phyloP scores from a whole-genome alignment of 1,284 basidiomycete species.

The Microbotryum intermedium region DNA sequence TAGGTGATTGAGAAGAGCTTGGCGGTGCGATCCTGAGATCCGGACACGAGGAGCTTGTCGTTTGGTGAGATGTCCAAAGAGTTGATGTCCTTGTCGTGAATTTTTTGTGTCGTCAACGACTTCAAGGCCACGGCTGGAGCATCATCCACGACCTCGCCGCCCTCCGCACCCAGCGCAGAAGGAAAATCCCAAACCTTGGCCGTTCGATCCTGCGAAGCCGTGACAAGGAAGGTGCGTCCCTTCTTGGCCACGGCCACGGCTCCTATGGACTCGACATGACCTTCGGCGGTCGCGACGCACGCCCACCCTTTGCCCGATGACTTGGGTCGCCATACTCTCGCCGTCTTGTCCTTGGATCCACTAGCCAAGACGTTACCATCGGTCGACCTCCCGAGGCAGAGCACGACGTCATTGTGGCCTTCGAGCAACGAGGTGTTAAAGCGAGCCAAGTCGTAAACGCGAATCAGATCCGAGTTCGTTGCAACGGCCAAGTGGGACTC shows the following conservation, averaged over 20 bases:
- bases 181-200: slow-evolving; percentile 97
- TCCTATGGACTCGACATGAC: slow-evolving; percentile 89
- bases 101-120: slow-evolving; percentile 69
- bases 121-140: slow-evolving; percentile 54
- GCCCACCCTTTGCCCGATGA: slow-evolving; percentile 46
- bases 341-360: slow-evolving; percentile 85
- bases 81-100: slow-evolving; percentile 99
- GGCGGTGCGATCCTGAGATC: slow-evolving; percentile 90
- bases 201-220: slow-evolving; percentile 91
- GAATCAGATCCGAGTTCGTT: slow-evolving; percentile 87
- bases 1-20: slow-evolving; percentile 73
- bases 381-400: slow-evolving; percentile 65
- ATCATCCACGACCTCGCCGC: slow-evolving; percentile 13
- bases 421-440: slow-evolving; percentile 73
- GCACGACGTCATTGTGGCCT: slow-evolving; percentile 85
- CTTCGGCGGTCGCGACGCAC: slow-evolving; percentile 81
- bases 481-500: slow-evolving; percentile 81
- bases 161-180: background rate
- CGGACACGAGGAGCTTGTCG: slow-evolving; percentile 78
- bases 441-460: slow-evolving; percentile 58
- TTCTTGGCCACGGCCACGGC: slow-evolving; percentile 70
- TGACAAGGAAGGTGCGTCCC: slow-evolving; percentile 64
- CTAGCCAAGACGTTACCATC: slow-evolving; percentile 69
- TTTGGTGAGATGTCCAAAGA: slow-evolving; percentile 88
- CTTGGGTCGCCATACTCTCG: slow-evolving; percentile 64